Conservation (phyloP, 441 rosid species). For the Iberis amara region DNA sequence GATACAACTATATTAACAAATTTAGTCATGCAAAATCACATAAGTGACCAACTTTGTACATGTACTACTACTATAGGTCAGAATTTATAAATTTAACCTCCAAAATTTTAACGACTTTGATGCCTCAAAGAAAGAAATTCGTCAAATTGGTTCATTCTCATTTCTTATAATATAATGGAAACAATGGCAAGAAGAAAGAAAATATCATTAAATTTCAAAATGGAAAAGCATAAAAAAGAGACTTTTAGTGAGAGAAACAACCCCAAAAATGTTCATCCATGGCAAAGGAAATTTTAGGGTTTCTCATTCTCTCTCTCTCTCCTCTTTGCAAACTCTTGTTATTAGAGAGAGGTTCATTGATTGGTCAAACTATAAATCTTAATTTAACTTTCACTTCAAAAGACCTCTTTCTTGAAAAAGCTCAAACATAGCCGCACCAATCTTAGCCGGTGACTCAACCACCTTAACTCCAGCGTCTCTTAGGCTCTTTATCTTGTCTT, state of each 20-base stretch:
- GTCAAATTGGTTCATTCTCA: conserved; percentile 7
- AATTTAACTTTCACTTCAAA: conserved; percentile 12
- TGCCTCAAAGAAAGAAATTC: neutral
- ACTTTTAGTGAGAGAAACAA: neutral
- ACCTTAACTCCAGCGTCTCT: conserved; percentile 78
- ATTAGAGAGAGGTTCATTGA: conserved; percentile 1
- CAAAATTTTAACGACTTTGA: no score
- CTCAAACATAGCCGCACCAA: conserved; percentile 65
- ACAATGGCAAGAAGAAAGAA: neutral
- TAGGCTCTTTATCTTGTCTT: conserved; percentile 69
- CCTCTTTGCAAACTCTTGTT: conserved; percentile 16
- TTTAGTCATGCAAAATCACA: no score
- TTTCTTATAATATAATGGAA: neutral
- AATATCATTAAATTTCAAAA: neutral
- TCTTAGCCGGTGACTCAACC: conserved; percentile 88
- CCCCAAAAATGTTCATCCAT: conserved; percentile 1
- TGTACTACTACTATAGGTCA: no score
- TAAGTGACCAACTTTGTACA: no score
- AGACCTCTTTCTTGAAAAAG: conserved; percentile 74
- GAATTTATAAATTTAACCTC: no score
- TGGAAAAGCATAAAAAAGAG: neutral
- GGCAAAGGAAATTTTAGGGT: neutral
- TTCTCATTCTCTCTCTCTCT: neutral
- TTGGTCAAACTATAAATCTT: neutral
- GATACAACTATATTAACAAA: no score